Evolutionary conservation across 306 rosid genomes (phyloP), one percentile per base, ranked within the genome.

Genomic region (Cicer cuneatum): DNA sequence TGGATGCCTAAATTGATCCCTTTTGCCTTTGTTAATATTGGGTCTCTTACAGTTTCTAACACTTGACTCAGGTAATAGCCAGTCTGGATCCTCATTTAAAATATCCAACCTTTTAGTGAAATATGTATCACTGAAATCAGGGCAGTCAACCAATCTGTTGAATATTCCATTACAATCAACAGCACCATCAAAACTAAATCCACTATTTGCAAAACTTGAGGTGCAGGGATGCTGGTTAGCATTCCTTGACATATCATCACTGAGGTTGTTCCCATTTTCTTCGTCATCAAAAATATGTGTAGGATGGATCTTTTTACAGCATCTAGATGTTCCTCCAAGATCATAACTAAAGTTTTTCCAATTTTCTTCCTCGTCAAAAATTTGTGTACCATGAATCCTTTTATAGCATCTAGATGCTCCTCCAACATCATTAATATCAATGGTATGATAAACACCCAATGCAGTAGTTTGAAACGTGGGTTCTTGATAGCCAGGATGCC

Each of bases 201-300:
- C 81, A 75, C n/a, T 66, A 65, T 81, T 69, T 48, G 43, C 66
- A 79, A 74, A 80, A 78, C 79, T 74, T 43, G 91, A 42, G 52
- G 72, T 61, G 79, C 69, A 33, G 71, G 82, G 66, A 42, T 78
- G 74, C 67, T 48, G 79, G 66, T 37, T 82, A 74, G 81, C 62
- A 8, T 74, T 80, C 75, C 78, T 76, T 39, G 75, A 72, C 61
- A 56, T 76, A 69, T 80, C 76, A 74, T 45, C 35, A 59, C 71
- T 53, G 83, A 79, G 77, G 67, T 66, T 48, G 73, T 76, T 58
- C 64, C 73, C 80, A 39, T 71, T 81, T 70, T 86, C 89, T 72
- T 82, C 82, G 5, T 53, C 68, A 18, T 77, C 87, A 71, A 67
- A 16, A 68, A 68, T 71, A 64, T 61, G 63, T 21, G 59, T 54